These are phyloP conservation scores for Trifolium pratense DNA, from an alignment of 306 rosid species.

Conservation along the genomic window DNA sequence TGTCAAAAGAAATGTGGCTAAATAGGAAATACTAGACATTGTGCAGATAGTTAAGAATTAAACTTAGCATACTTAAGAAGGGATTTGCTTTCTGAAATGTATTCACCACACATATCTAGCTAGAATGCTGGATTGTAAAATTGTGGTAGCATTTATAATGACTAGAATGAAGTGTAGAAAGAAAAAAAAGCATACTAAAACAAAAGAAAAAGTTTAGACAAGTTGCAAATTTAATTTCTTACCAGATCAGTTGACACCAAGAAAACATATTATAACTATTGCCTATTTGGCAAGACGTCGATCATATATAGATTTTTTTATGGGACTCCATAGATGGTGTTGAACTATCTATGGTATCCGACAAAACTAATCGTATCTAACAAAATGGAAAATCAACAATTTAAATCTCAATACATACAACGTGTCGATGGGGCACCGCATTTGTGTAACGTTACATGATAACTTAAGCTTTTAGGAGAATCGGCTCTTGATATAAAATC, in stretches of 20 bases:
- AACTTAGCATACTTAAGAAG: conserved; percentile 17
- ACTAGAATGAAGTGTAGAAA: neutral
- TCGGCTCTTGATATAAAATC: neutral
- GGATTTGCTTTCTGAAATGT: conserved; percentile 17
- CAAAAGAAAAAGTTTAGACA: neutral
- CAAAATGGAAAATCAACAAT: conserved; percentile 13
- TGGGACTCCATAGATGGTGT: neutral
- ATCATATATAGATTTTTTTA: neutral
- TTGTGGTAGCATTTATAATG: conserved; percentile 12
- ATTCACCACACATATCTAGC: conserved; percentile 9
- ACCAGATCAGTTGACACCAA: neutral
- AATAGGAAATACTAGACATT: conserved; percentile 19
- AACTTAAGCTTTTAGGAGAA: neutral
- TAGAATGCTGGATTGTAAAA: conserved; percentile 17
- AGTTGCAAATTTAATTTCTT: conserved; percentile 21
- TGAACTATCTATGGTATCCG: conserved; percentile 8
- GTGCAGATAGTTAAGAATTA: conserved; percentile 3
- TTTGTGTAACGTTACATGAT: neutral
- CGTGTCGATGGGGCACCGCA: conserved; percentile 1
- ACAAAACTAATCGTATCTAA: neutral
- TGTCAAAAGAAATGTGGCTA: conserved; percentile 42
- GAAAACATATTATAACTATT: conserved; percentile 8
- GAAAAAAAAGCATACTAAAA: conserved; percentile 17
- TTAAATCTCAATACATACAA: neutral
- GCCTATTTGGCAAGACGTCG: neutral